Base-by-base conservation (phyloP, 345 rosid genomes). In the Pelargonium nanum region DNA sequence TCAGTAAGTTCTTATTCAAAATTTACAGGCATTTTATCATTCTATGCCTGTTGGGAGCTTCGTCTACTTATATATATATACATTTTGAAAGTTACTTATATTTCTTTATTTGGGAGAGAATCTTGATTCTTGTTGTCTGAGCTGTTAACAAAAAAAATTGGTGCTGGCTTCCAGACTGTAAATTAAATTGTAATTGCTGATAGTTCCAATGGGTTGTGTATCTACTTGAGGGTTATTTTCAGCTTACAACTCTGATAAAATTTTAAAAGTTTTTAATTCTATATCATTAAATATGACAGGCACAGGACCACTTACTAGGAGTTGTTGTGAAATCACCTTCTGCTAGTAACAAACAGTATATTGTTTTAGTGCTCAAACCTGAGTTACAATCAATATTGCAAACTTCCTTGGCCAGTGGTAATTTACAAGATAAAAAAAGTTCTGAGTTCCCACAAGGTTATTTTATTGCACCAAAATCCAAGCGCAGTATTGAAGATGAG, bases 221-320 rank as follows among this genome's bases (percentile, higher is more conserved):
- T 52, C 55, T 19, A n/a, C n/a, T 19, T 52, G 25, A 60, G 55
- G 13, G 55, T n/a, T 52, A 20, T 52, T 19, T 52, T 52, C 22
- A 6, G 13, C 15, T 40, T 40, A 40, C 13, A 40, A 17, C 48
- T 7, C 15, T 12, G 10, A 40, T 40, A 40, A 40, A 40, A 40
- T 40, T 15, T 22, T 28, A 20, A 44, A 30, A 19, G n/a, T 4
- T 63, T 22, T 4, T 24, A 53, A 26, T 24, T 15, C 45, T 62
- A 5, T 75, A 44, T 59, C 25, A 59, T 65, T 65, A n/a, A 34
- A 56, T 70, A 62, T 59, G 60, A 53, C 91, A 87, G 89, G 87
- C 59, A 44, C 83, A 78, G 71, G 96, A 87, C 68, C 89, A 85
- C 75, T 82, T 87, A 59, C 89, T 92, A 28, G 99, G 99, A 75